These are phyloP conservation scores for Myxozyma vanderwaltii DNA, from an alignment of 805 yeast species.

Conservation along the genomic window DNA sequence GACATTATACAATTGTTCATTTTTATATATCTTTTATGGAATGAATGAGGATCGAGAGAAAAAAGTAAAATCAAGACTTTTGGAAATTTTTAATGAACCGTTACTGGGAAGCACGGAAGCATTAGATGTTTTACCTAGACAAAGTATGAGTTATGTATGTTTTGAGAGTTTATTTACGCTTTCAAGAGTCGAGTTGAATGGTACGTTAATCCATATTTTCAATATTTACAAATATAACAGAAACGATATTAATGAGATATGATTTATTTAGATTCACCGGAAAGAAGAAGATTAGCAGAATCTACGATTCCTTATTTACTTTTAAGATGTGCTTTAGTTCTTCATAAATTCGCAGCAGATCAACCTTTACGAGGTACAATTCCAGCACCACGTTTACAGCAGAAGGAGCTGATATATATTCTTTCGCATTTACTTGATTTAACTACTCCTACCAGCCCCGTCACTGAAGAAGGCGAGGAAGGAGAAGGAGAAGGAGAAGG, in stretches of 20 bases:
- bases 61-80: slow-evolving; percentile 46
- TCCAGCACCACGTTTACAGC: slow-evolving; percentile 70
- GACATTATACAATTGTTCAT: slow-evolving; percentile 58
- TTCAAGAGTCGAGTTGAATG: slow-evolving; percentile 36
- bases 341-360: slow-evolving; percentile 67
- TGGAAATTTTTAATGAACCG: slow-evolving; percentile 50
- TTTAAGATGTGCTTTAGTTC: slow-evolving; percentile 59
- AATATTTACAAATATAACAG: background rate
- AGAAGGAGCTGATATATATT: slow-evolving; percentile 55
- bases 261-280: slow-evolving; percentile 8
- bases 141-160: slow-evolving; percentile 56
- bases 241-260: too few species aligned
- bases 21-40: slow-evolving; percentile 56
- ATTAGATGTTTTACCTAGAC: slow-evolving; percentile 49
- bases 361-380: slow-evolving; percentile 56
- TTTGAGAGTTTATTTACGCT: slow-evolving; percentile 55
- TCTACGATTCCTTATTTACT: slow-evolving; percentile 53
- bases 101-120: slow-evolving; percentile 67
- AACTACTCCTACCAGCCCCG: background rate
- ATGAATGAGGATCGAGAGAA: slow-evolving; percentile 39
- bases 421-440: slow-evolving; percentile 30
- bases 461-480: background rate
- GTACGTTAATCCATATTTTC: background rate
- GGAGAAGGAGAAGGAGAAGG: background rate
- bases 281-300: slow-evolving; percentile 34